A percentile compares a stretch with the other conserved stretches of the same genome.
Evolutionary conservation across 225 moss, liverwort and hornwort species (phyloP).

Genomic region (Polytrichum formosum): DNA sequence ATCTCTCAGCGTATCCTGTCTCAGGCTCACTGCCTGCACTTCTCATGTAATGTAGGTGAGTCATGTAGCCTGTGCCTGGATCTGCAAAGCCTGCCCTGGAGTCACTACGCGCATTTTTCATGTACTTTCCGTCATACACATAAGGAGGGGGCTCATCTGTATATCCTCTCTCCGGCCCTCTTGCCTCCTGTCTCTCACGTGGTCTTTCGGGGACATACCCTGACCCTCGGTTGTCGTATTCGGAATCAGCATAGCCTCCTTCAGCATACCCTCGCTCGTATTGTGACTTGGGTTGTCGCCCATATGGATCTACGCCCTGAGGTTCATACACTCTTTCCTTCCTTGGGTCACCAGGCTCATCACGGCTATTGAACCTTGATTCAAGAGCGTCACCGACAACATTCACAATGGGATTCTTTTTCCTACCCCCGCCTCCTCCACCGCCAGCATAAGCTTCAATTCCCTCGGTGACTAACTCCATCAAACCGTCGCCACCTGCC

Average conservation of each 20-base stretch:
- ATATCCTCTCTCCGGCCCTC: slow-evolving; percentile 29
- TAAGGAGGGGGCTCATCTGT: slow-evolving; percentile 6
- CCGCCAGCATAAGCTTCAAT: slow-evolving; percentile 20
- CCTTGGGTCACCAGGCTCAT: slow-evolving; percentile 18
- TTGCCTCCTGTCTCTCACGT: slow-evolving; percentile 24
- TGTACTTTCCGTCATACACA: slow-evolving; percentile 19
- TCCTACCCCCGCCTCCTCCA: slow-evolving; percentile 15
- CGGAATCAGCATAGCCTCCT: slow-evolving; percentile 13
- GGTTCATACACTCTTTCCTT: slow-evolving; percentile 25
- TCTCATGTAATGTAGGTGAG: slow-evolving; percentile 26
- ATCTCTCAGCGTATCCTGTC: slow-evolving; percentile 36
- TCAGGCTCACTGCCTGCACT: slow-evolving; percentile 28
- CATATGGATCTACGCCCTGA: slow-evolving; percentile 27
- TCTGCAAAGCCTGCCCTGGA: slow-evolving; percentile 16
- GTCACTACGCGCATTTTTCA: slow-evolving; percentile 13
- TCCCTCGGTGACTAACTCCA: slow-evolving; percentile 25
- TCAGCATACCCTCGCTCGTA: slow-evolving; percentile 26
- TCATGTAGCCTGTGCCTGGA: slow-evolving; percentile 6
- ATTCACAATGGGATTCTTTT: slow-evolving; percentile 12
- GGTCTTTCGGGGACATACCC: slow-evolving; percentile 21
- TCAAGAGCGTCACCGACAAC: slow-evolving; percentile 23
- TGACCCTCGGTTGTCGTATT: slow-evolving; percentile 23
- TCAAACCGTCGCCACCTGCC: slow-evolving; percentile 29
- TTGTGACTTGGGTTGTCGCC: slow-evolving; percentile 28
- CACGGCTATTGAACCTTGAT: slow-evolving; percentile 25